Base-by-base conservation (phyloP, 1,284 basidiomycete genomes). In the Phellopilus nigrolimitatus region DNA sequence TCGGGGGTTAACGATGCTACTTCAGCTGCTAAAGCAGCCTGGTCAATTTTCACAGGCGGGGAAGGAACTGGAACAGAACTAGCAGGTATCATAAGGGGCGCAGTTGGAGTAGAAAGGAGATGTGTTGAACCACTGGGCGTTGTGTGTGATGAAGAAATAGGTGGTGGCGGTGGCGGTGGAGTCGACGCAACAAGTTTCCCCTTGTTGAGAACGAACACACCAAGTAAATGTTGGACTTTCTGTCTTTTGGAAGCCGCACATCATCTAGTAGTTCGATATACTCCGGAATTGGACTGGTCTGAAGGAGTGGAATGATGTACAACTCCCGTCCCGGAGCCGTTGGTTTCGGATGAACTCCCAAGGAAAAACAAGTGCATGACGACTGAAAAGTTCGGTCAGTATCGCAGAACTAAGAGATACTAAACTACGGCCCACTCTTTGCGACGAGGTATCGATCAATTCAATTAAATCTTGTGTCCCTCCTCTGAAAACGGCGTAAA, bases 251-350 rank as follows among this genome's bases (percentile, higher is more conserved):
- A 0, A 97, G 65, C 44, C 72, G 72, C 49, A 90, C 75, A n/a
- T 88, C 77, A 60, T 95, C 92, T 47, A 95, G 68, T 1, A 95
- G 72, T 58, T 94, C 89, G 56, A 95, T 77, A 60, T 85, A 92
- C 53, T 95, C 91, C 0, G 93, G 94, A 0, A 91, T 67, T 0
- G 84, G 72, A 45, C 88, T 79, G 22, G 69, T 72, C 12, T 87
- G 76, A 15, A 77, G 71, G 4, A 97, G 67, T 1, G 94, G 94
- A 17, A 95, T 78, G 53, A 95, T 78, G 62, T 97, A 97, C 28
- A 95, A 68, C 64, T 97, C 94, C 57, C 86, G 84, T 25, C 91
- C 89, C 15, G 85, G 86, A 55, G 80, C 77, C 56, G 79, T 68
- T 4, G 91, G 87, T 56, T 85, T 82, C 6, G 82, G 82, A 27